These are phyloP conservation scores for Ganoderma leucocontextum DNA, from an alignment of 1,284 basidiomycete genomes.

Conservation along the genomic window DNA sequence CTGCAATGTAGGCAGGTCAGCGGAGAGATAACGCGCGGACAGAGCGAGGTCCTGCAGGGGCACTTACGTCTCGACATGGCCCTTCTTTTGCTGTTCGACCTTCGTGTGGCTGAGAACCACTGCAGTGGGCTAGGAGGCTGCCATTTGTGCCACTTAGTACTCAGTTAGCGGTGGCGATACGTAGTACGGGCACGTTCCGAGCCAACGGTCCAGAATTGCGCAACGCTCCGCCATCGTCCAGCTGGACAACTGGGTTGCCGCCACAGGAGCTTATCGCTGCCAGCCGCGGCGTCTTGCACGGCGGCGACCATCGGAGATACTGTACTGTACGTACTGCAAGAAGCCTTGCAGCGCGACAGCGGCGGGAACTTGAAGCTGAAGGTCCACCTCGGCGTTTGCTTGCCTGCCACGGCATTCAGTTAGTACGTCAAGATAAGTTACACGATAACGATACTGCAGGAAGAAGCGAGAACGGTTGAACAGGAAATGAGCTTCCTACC, in stretches of 20 bases:
- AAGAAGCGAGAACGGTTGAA: background rate
- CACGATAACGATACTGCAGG: background rate
- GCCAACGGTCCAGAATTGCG: background rate
- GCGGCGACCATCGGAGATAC: background rate
- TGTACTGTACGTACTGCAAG: background rate
- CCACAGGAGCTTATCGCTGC: background rate
- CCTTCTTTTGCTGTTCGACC: background rate
- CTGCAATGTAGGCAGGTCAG: background rate
- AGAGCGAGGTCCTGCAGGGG: background rate
- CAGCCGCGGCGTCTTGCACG: background rate
- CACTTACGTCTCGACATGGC: background rate
- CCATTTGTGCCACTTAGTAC: background rate
- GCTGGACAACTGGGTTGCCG: background rate
- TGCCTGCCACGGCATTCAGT: background rate
- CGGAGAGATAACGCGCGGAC: background rate
- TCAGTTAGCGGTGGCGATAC: background rate
- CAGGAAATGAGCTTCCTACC: background rate
- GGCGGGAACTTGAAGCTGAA: background rate
- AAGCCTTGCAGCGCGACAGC: background rate
- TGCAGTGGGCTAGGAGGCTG: background rate
- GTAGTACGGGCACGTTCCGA: background rate
- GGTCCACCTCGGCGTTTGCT: background rate
- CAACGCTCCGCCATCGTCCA: background rate
- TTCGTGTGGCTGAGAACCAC: background rate
- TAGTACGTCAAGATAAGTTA: constrained; percentile 3